Conservation (phyloP, 2,329 filamentous ascomycete genomes). For the Chalaropsis thielavioides region DNA sequence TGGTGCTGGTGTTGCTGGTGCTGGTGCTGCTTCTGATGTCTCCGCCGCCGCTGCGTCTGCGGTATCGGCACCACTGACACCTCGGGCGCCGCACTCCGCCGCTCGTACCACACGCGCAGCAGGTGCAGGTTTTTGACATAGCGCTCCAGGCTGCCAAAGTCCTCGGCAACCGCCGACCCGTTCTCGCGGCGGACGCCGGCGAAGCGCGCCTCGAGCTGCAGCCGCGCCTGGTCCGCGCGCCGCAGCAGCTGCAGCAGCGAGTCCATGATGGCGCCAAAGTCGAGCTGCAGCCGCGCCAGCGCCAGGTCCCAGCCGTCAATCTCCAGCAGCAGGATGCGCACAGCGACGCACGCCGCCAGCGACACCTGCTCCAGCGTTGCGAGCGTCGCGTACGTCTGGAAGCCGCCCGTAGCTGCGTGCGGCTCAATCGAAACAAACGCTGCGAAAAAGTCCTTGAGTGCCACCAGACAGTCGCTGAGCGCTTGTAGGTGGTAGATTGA, state of each 20-base stretch:
- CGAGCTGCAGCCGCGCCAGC: conserved; percentile 15
- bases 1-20: background rate
- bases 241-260: conserved; percentile 15
- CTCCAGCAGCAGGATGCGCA: conserved; percentile 18
- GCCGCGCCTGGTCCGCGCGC: conserved; percentile 13
- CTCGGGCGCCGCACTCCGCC: conserved; percentile 14
- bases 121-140: conserved; percentile 17
- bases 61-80: conserved; percentile 9
- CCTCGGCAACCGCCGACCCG: conserved; percentile 11
- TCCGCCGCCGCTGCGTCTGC: background rate
- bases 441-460: conserved; percentile 25
- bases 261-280: conserved; percentile 17
- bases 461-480: conserved; percentile 26
- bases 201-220: conserved; percentile 15
- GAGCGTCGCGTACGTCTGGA: conserved; percentile 17
- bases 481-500: conserved; percentile 24
- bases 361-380: conserved; percentile 16
- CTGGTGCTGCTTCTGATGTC: background rate
- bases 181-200: conserved; percentile 13
- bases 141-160: conserved; percentile 16
- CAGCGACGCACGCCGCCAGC: conserved; percentile 15
- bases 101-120: conserved; percentile 16
- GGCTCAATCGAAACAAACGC: conserved; percentile 23
- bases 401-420: conserved; percentile 16
- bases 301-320: conserved; percentile 18